Conservation (phyloP, 345 rosid species). For the Heritiera fomes region DNA sequence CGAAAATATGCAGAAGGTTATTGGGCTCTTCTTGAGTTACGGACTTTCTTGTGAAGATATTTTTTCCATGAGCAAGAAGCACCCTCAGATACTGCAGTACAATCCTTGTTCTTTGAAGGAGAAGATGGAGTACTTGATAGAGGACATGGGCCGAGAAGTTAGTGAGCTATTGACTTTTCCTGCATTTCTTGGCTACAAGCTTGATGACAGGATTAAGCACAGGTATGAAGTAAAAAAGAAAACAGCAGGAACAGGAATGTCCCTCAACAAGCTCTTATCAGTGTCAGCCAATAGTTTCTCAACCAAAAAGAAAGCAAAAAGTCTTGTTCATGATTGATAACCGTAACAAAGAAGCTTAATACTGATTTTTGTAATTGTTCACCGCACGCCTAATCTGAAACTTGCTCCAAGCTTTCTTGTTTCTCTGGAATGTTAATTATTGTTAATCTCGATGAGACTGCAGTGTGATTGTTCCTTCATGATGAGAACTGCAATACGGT, state of each 20-base stretch:
- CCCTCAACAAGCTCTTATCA: constrained; percentile 66
- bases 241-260: constrained; percentile 60
- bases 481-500: background rate
- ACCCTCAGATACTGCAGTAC: constrained; percentile 76
- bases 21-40: constrained; percentile 58
- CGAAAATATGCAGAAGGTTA: constrained; percentile 72
- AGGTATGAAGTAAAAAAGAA: constrained; percentile 60
- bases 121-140: constrained; percentile 71
- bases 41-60: constrained; percentile 60
- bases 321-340: constrained; percentile 32
- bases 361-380: background rate
- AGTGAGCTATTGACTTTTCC: constrained; percentile 74
- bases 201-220: constrained; percentile 76
- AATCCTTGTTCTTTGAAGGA: constrained; percentile 53
- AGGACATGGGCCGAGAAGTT: constrained; percentile 75
- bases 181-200: constrained; percentile 78
- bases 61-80: constrained; percentile 73
- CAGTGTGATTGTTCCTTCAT: background rate
- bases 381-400: background rate
- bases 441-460: background rate
- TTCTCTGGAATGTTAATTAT: background rate
- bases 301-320: constrained; percentile 28
- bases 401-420: background rate
- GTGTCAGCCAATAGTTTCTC: constrained; percentile 60
- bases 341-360: background rate